Conservation (phyloP, 2,329 filamentous ascomycete genomes). For the Pseudohalonectria lignicola region DNA sequence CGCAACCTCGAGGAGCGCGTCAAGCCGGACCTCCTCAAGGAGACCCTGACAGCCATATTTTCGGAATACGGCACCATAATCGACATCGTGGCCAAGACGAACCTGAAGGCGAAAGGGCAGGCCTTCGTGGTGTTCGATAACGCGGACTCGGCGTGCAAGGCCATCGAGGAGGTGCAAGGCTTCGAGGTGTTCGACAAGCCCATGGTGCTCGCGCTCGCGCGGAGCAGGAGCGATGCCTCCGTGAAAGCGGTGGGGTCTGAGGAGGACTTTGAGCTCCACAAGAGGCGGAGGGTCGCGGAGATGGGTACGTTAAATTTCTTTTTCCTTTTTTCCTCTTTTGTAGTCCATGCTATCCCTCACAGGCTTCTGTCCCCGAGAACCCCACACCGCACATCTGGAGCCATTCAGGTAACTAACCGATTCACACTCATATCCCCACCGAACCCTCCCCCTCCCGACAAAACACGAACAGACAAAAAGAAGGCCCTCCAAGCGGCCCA, state of each 20-base stretch:
- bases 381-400: no score
- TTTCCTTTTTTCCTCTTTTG: background rate
- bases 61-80: slow-evolving; percentile 77
- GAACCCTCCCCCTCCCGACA: no score
- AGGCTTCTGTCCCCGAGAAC: no score
- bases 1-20: slow-evolving; percentile 89
- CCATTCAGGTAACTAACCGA: slow-evolving; percentile 2
- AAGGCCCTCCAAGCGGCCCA: slow-evolving; percentile 69
- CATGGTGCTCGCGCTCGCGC: slow-evolving; percentile 75
- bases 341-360: background rate
- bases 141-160: slow-evolving; percentile 65
- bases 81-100: slow-evolving; percentile 62
- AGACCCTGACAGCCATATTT: slow-evolving; percentile 68
- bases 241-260: slow-evolving; percentile 62
- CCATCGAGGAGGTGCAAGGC: slow-evolving; percentile 81
- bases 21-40: slow-evolving; percentile 66
- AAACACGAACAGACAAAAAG: slow-evolving; percentile 60
- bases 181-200: slow-evolving; percentile 90
- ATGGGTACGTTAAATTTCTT: slow-evolving; percentile 64
- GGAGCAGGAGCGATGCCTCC: slow-evolving; percentile 77
- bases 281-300: slow-evolving; percentile 72
- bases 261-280: slow-evolving; percentile 81
- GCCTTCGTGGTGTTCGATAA: slow-evolving; percentile 88
- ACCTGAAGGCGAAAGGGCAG: slow-evolving; percentile 86
- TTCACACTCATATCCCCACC: background rate